These are phyloP conservation scores for Oryza meridionalis DNA, from an alignment of 176 grass and related monocot genomes.

Conservation along the genomic window DNA sequence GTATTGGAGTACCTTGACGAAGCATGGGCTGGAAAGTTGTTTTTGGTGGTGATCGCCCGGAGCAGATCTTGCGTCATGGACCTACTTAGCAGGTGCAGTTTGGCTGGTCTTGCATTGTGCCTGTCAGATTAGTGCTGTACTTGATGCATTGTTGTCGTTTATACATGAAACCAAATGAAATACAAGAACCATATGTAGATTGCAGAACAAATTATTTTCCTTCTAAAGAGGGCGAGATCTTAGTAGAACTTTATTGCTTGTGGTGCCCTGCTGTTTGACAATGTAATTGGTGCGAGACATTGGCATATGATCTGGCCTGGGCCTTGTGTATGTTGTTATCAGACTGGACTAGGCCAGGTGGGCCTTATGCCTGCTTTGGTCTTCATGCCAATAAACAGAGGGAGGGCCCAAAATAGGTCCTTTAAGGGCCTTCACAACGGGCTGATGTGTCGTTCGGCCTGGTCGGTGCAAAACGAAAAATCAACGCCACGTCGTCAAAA, in stretches of 20 bases:
- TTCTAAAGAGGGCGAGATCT: neutral
- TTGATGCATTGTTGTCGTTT: neutral
- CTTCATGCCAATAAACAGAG: neutral
- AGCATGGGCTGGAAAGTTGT: slow-evolving; percentile 51
- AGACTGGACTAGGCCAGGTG: neutral
- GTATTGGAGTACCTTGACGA: slow-evolving; percentile 38
- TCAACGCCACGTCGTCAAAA: too few species aligned
- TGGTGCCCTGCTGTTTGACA: neutral
- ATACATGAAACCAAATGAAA: neutral
- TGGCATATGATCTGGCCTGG: neutral
- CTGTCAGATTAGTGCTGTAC: neutral
- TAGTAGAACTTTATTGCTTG: neutral
- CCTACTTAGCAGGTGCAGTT: neutral
- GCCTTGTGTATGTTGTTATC: neutral
- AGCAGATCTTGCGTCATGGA: slow-evolving; percentile 6
- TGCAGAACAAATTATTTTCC: neutral
- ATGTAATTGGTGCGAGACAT: neutral
- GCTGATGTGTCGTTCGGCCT: too few species aligned
- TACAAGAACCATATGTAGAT: neutral
- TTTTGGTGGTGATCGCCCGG: slow-evolving; percentile 22
- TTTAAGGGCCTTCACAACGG: too few species aligned
- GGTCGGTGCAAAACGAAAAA: too few species aligned
- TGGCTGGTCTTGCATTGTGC: neutral
- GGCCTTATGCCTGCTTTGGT: neutral
- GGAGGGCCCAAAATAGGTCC: neutral